Evolutionary conservation across 495 filamentous ascomycete genomes (phyloP).

Genomic region (Penicillium argentinense): DNA sequence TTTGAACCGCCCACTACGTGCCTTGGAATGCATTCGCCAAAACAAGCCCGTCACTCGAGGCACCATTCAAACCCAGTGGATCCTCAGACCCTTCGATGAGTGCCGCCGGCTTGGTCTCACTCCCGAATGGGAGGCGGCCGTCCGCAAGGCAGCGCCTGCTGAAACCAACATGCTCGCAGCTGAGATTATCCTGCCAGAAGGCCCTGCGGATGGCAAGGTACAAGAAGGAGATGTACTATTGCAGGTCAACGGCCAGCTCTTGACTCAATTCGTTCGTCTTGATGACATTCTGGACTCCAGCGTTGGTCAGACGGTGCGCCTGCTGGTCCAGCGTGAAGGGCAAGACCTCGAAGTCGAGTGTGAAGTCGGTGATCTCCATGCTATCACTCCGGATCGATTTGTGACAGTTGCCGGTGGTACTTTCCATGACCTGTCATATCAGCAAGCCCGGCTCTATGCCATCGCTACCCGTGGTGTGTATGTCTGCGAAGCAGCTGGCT

Average conservation of each 20-base stretch:
- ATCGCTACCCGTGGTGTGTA: conserved; percentile 90
- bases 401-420: conserved; percentile 89
- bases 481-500: conserved; percentile 91
- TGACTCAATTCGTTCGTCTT: conserved; percentile 92
- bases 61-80: conserved; percentile 97
- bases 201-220: conserved; percentile 78
- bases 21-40: conserved; percentile 79
- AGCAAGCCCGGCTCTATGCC: conserved; percentile 90
- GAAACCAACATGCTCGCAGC: conserved; percentile 97
- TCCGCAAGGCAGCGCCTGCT: conserved; percentile 79
- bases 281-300: conserved; percentile 90
- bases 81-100: conserved; percentile 96
- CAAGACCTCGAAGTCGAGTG: conserved; percentile 84
- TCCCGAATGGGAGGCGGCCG: conserved; percentile 78
- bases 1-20: conserved; percentile 82
- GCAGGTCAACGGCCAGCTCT: conserved; percentile 88
- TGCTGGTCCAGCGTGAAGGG: conserved; percentile 86
- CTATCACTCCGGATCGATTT: conserved; percentile 93
- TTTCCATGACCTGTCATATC: conserved; percentile 96
- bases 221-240: conserved; percentile 96
- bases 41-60: conserved; percentile 75
- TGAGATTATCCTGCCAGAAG: conserved; percentile 89
- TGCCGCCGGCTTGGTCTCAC: conserved; percentile 86
- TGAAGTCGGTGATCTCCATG: conserved; percentile 85
- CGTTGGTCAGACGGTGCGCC: conserved; percentile 69